These are phyloP conservation scores for Aspergillus quadricinctus DNA, from an alignment of 2,329 filamentous ascomycete species.

Conservation along the genomic window DNA sequence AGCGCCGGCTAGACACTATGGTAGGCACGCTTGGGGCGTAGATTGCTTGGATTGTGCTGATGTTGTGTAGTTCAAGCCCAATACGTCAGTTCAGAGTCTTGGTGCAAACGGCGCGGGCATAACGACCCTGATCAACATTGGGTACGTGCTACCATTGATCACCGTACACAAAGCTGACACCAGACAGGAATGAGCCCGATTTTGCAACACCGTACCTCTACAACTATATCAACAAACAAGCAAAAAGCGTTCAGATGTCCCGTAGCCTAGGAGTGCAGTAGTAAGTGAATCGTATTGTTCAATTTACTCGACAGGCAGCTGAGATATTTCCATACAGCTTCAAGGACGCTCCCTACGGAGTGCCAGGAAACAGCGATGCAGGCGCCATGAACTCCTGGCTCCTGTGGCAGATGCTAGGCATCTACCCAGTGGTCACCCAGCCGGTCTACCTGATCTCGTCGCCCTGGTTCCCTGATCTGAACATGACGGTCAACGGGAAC, in stretches of 20 bases:
- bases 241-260: slow-evolving; percentile 57
- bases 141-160: slow-evolving; percentile 10
- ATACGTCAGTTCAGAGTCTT: slow-evolving; percentile 24
- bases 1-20: slow-evolving; percentile 56
- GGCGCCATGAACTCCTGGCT: slow-evolving; percentile 52
- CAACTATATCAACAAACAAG: slow-evolving; percentile 63
- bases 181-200: slow-evolving; percentile 58
- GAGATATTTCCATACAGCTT: slow-evolving; percentile 37
- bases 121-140: slow-evolving; percentile 55
- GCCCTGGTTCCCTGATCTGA: slow-evolving; percentile 42
- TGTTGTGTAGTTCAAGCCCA: slow-evolving; percentile 40
- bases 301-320: background rate
- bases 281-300: slow-evolving; percentile 7
- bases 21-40: slow-evolving; percentile 11
- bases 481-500: slow-evolving; percentile 28
- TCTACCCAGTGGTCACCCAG: slow-evolving; percentile 48
- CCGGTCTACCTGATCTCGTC: slow-evolving; percentile 45
- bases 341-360: slow-evolving; percentile 49
- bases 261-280: slow-evolving; percentile 56
- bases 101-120: slow-evolving; percentile 30
- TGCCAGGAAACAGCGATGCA: slow-evolving; percentile 67
- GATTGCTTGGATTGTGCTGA: background rate
- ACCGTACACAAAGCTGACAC: no score
- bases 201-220: slow-evolving; percentile 67
- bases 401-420: slow-evolving; percentile 48